Conservation (phyloP, 495 filamentous ascomycete genomes). For the Geoglossum glabrum region DNA sequence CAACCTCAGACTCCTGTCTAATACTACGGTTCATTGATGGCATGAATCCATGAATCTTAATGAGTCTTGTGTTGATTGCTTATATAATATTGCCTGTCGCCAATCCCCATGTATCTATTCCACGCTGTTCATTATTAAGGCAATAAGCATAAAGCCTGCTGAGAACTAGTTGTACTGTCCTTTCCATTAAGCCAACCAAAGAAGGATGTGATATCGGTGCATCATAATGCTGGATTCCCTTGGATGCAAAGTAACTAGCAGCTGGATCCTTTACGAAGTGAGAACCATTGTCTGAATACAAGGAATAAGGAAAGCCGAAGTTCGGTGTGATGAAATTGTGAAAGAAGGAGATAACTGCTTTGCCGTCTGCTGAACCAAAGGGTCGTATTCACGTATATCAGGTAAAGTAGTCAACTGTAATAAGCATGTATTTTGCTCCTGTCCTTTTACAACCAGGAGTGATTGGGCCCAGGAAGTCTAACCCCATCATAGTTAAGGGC, state of each 20-base stretch:
- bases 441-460: not conserved
- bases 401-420: not conserved
- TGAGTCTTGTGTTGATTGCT: not conserved
- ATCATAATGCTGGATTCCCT: not conserved
- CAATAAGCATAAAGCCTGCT: not conserved
- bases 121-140: not conserved
- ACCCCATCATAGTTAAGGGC: not conserved
- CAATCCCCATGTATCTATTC: not conserved
- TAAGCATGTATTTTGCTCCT: not conserved
- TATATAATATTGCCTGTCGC: not conserved
- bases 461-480: not conserved
- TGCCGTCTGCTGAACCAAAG: not conserved
- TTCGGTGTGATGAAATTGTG: not conserved
- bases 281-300: slow-evolving; percentile 1
- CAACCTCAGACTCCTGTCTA: not conserved
- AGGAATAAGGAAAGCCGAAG: not conserved
- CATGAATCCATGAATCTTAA: not conserved
- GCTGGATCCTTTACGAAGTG: not conserved
- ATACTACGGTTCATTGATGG: too few relatives aligned
- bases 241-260: not conserved
- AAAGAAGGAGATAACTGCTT: not conserved
- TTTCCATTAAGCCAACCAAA: not conserved
- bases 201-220: not conserved
- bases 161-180: not conserved
- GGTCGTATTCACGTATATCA: not conserved